A percentile compares a stretch with the other conserved stretches of the same genome.
These are phyloP conservation scores for Aureobasidium lini DNA, from an alignment of 2,329 filamentous ascomycete species.

Conservation along the genomic window DNA sequence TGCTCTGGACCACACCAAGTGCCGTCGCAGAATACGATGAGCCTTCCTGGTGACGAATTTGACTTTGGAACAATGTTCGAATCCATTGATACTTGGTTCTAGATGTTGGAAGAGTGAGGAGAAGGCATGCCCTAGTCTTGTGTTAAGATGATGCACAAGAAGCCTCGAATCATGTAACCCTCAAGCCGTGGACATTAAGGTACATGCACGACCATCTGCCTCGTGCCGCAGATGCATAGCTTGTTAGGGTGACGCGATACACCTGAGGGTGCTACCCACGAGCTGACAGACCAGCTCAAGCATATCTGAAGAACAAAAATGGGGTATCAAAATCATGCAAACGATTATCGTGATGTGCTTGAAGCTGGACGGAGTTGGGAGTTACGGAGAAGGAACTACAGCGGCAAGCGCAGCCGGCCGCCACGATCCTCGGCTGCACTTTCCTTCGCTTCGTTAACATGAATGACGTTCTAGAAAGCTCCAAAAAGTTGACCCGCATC, in stretches of 20 bases:
- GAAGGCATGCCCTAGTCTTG: neutral
- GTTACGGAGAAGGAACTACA: neutral
- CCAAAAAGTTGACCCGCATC: slow-evolving; percentile 12
- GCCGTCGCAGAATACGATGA: slow-evolving; percentile 14
- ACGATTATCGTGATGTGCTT: neutral
- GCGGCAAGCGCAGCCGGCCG: neutral
- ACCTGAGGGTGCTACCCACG: no score
- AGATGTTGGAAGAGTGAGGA: no score
- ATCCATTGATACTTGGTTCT: neutral
- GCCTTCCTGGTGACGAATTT: neutral
- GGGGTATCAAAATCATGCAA: no score
- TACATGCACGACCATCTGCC: slow-evolving; percentile 1
- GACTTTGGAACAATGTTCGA: neutral
- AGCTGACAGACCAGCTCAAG: neutral
- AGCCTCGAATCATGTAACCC: neutral
- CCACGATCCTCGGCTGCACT: neutral
- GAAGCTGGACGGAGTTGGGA: neutral
- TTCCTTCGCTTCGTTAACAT: neutral
- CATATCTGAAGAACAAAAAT: no score
- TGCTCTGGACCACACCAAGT: slow-evolving; percentile 27
- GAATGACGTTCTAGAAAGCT: slow-evolving; percentile 13
- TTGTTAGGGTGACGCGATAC: neutral
- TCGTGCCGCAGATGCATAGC: neutral
- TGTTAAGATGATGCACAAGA: neutral
- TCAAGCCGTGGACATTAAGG: neutral